Evolutionary conservation across 352 stramenopile genomes (phyloP).

Genomic region (Thalassiosira ordinaria): DNA sequence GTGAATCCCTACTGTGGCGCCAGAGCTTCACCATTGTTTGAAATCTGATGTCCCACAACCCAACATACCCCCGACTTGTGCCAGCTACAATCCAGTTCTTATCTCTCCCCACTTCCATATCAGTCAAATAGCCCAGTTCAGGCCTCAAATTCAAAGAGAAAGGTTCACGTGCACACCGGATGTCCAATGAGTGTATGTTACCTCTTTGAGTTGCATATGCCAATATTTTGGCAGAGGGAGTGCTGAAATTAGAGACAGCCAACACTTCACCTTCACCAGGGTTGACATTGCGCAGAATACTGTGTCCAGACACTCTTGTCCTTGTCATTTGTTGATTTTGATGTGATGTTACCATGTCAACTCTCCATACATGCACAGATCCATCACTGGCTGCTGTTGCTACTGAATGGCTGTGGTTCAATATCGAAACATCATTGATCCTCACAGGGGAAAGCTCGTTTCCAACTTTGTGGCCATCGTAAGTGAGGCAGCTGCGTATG

Average conservation of each 20-base stretch:
- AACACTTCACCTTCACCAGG: conserved; percentile 91
- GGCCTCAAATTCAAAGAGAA: conserved; percentile 92
- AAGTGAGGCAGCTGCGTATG: conserved; percentile 91
- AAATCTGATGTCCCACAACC: conserved; percentile 96
- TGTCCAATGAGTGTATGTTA: conserved; percentile 90
- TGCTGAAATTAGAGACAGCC: conserved; percentile 95
- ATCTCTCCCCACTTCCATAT: conserved; percentile 93
- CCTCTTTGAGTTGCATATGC: conserved; percentile 93
- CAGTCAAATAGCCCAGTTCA: conserved; percentile 95
- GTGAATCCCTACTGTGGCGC: conserved; percentile 92
- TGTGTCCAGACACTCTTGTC: conserved; percentile 68
- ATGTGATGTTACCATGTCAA: conserved; percentile 87
- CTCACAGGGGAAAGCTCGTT: conserved; percentile 29
- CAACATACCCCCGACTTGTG: conserved; percentile 94
- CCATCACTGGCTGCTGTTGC: conserved; percentile 86
- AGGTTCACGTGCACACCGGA: conserved; percentile 90
- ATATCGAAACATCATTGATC: conserved; percentile 93
- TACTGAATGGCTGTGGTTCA: conserved; percentile 96
- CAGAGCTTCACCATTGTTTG: conserved; percentile 94
- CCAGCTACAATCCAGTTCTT: conserved; percentile 94
- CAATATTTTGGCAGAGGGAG: conserved; percentile 91
- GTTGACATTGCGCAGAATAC: conserved; percentile 79
- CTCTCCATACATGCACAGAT: conserved; percentile 94
- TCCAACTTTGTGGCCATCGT: conserved; percentile 89
- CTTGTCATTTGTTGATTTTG: conserved; percentile 32